phyloP scores from a whole-genome alignment of 202 grass and related monocot genomes.

The Panicum virgatum region DNA sequence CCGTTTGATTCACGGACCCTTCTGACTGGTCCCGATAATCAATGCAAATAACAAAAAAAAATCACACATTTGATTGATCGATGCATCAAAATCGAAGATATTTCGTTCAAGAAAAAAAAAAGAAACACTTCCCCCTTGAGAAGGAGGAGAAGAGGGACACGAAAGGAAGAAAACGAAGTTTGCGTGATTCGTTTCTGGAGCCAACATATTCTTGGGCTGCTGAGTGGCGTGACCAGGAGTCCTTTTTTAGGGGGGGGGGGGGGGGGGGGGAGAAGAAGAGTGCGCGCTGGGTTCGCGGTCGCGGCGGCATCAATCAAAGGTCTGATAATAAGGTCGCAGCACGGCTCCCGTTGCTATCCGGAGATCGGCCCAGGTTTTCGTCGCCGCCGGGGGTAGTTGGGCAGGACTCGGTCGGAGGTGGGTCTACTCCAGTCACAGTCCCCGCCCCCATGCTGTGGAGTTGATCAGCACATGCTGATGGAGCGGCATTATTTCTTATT shows the following conservation, averaged over 20 bases:
- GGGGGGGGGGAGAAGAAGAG: background rate
- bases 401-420: slow-evolving; percentile 10
- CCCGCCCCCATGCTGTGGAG: background rate
- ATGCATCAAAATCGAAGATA: background rate
- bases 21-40: background rate
- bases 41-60: background rate
- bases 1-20: background rate
- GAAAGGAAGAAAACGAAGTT: background rate
- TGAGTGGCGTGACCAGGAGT: background rate
- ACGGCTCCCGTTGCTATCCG: too few species aligned
- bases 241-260: background rate
- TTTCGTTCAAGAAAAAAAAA: background rate
- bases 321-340: too few species aligned
- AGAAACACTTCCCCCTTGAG: background rate
- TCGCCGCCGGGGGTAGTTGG: background rate
- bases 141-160: background rate
- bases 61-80: background rate
- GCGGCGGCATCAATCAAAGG: background rate
- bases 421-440: background rate
- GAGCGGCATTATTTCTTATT: background rate
- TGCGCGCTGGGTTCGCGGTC: background rate
- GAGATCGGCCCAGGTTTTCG: too few species aligned
- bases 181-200: slow-evolving; percentile 11
- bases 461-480: background rate
- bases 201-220: background rate